Conservation (phyloP, 2,329 filamentous ascomycete genomes). For the Penicillium sp. region DNA sequence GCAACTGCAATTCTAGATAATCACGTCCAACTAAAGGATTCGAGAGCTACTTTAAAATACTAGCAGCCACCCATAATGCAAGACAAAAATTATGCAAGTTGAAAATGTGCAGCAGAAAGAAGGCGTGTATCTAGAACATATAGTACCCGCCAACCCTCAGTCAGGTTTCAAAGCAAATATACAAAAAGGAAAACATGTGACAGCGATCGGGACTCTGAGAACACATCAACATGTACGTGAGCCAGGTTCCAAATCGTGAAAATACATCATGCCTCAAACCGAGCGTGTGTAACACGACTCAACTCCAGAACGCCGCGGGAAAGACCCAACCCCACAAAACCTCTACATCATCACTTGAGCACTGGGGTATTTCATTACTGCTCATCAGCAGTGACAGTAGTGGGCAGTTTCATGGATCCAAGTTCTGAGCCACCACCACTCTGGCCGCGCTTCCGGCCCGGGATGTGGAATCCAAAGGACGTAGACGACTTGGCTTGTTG, state of each 20-base stretch:
- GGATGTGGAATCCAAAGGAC: slow-evolving; percentile 65
- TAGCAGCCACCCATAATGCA: no score
- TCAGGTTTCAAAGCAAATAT: slow-evolving; percentile 10
- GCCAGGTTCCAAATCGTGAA: not conserved
- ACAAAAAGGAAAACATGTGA: slow-evolving; percentile 9
- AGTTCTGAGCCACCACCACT: slow-evolving; percentile 72
- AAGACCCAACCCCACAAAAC: slow-evolving; percentile 2
- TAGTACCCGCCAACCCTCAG: not conserved
- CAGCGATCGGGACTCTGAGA: not conserved
- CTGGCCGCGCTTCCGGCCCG: slow-evolving; percentile 70
- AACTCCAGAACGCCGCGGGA: slow-evolving; percentile 9
- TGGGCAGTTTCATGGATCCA: slow-evolving; percentile 57
- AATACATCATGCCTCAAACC: not conserved
- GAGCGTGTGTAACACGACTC: slow-evolving; percentile 2
- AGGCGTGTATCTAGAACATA: not conserved
- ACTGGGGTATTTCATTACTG: slow-evolving; percentile 18
- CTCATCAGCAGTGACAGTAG: slow-evolving; percentile 12
- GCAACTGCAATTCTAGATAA: no score
- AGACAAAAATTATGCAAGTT: no score
- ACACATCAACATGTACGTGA: not conserved
- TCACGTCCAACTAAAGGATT: no score
- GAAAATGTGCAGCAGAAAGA: not conserved
- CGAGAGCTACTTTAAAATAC: no score
- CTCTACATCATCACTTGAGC: slow-evolving; percentile 15
- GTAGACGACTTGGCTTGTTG: slow-evolving; percentile 42